Base-by-base conservation (phyloP, 805 yeast genomes). In the Metschnikowia rubicola region DNA sequence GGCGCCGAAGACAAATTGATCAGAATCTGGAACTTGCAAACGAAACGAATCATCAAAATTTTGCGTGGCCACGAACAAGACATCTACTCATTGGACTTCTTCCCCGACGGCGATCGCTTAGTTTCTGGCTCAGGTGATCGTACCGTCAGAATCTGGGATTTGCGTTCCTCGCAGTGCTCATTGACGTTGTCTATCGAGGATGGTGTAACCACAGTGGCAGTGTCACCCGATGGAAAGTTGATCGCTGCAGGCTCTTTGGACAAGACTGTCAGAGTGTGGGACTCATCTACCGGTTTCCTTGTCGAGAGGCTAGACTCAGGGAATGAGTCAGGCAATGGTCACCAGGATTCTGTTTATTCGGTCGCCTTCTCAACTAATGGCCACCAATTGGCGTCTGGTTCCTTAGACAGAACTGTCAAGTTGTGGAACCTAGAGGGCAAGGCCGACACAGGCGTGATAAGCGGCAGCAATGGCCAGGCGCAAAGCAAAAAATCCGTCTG, bases 171-270 rank as follows among this genome's bases (percentile, higher is more conserved):
- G 21, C 90, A 88, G 70, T 88, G 96, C 66, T 83, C 90, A 19
- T 76, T 90, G 61, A 90, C 96, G 39, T 75, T 92, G 55, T 81
- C 90, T 13, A 91, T 92, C 59, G 97, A 92, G 69, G 98, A 92
- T 66, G 99, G 99, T 58, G 98, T 92, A 44, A 92, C 99, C 46
- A 92, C 99, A 0, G 97, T 92, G 39, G 96, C 97, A 17, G 92
- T 92, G 36, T 88, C 96, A 8, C 97, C 97, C 41, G 96, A 92
- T 67, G 97, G 97, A 35, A 81, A 84, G 58, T 80, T 83, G 59
- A 89, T 94, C 59, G 98, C 97, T 35, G 98, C 97, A 13, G 99
- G 99, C 42, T 87, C 96, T 32, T 79, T 92, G 55, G 99, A 92
- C 73, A 80, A 95, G 70, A 86, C 96, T 30, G 97, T 94, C 43